Percentiles rank a stretch among this genome's conserved stretches.
These are phyloP conservation scores for Pyricularia sp. DNA, from an alignment of 2,329 filamentous ascomycete genomes.

Conservation along the genomic window DNA sequence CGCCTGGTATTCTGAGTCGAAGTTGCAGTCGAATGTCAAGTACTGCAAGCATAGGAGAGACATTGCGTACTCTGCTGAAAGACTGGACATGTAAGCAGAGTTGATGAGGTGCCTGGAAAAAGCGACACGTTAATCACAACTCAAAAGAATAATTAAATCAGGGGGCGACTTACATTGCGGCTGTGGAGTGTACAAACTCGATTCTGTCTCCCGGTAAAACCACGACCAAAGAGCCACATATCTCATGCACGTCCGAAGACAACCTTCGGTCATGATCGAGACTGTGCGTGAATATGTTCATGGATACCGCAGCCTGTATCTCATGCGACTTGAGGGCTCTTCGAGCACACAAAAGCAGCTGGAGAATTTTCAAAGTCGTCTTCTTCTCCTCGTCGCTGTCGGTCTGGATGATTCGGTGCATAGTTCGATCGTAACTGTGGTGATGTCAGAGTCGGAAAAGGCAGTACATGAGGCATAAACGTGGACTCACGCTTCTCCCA, in stretches of 20 bases:
- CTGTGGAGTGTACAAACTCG: conserved; percentile 24
- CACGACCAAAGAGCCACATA: conserved; percentile 25
- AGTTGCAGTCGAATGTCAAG: background rate
- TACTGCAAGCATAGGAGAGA: background rate
- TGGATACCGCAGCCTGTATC: background rate
- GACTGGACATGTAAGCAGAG: background rate
- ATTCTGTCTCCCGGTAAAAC: conserved; percentile 17
- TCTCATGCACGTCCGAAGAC: conserved; percentile 14
- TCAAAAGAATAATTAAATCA: too few relatives aligned
- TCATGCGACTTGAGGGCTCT: too few relatives aligned
- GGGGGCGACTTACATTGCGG: conserved; percentile 16
- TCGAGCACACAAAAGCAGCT: too few relatives aligned
- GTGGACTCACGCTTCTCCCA: too few relatives aligned
- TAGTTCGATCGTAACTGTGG: too few relatives aligned
- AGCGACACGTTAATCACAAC: background rate
- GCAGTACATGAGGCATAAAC: too few relatives aligned
- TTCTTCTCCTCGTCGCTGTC: too few relatives aligned
- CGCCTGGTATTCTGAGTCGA: background rate
- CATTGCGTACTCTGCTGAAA: background rate
- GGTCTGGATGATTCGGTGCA: too few relatives aligned
- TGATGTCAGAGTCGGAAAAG: too few relatives aligned
- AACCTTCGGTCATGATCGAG: conserved; percentile 6
- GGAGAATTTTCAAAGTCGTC: too few relatives aligned
- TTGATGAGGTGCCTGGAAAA: background rate
- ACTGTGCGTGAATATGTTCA: conserved; percentile 10